Percentiles rank a stretch among this genome's conserved stretches.
Conservation (phyloP, 2,329 filamentous ascomycete genomes). For the Fusarium sp. region DNA sequence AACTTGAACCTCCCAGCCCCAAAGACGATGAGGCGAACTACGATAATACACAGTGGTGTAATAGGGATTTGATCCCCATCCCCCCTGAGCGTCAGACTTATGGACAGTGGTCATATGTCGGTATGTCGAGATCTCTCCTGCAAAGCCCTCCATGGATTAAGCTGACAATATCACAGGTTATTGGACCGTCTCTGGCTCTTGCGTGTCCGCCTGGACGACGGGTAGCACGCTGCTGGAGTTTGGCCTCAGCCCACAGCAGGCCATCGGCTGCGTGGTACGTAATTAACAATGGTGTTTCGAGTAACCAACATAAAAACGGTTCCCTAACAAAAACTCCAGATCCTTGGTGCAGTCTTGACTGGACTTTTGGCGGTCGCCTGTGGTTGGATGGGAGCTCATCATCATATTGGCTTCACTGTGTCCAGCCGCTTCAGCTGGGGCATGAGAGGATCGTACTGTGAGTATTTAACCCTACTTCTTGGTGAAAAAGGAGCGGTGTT, state of each 20-base stretch:
- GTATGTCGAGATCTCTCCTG: slow-evolving; percentile 14
- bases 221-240: slow-evolving; percentile 41
- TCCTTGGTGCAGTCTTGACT: slow-evolving; percentile 34
- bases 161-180: slow-evolving; percentile 19
- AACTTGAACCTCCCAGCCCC: slow-evolving; percentile 17
- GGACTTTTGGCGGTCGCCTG: slow-evolving; percentile 33
- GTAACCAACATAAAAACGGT: background rate
- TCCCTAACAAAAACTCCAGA: background rate
- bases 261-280: slow-evolving; percentile 39
- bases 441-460: slow-evolving; percentile 54
- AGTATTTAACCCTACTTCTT: background rate
- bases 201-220: slow-evolving; percentile 40
- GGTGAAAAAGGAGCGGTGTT: background rate
- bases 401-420: slow-evolving; percentile 43
- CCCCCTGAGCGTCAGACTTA: slow-evolving; percentile 41
- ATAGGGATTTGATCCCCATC: slow-evolving; percentile 46
- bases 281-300: background rate
- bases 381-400: slow-evolving; percentile 39
- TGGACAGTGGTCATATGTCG: slow-evolving; percentile 40
- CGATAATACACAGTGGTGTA: slow-evolving; percentile 46
- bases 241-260: slow-evolving; percentile 42
- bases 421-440: slow-evolving; percentile 56
- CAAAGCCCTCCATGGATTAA: background rate
- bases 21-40: slow-evolving; percentile 44
- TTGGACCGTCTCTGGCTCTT: slow-evolving; percentile 39